Evolutionary conservation across 1,284 basidiomycete genomes (phyloP).

Genomic region (Inonotus obliquus): DNA sequence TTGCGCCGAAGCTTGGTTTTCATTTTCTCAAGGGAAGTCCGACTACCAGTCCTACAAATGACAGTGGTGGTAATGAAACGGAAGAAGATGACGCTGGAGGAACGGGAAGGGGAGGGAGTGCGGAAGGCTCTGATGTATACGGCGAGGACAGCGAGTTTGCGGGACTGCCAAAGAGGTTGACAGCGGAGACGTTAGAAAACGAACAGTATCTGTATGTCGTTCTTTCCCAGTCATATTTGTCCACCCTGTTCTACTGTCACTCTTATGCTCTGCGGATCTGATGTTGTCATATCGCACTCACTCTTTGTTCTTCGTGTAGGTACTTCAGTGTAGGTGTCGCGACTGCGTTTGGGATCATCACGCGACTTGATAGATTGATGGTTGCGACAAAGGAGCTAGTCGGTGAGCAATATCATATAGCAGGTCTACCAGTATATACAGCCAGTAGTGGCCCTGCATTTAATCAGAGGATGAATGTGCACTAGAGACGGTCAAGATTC

Average conservation of each 20-base stretch:
- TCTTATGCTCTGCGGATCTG: not conserved
- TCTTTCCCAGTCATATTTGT: too few species aligned
- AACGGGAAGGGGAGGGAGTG: not conserved
- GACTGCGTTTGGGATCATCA: slow-evolving; percentile 61
- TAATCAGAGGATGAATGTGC: not conserved
- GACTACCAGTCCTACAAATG: not conserved
- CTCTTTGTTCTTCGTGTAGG: slow-evolving; percentile 31
- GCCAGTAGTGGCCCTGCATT: not conserved
- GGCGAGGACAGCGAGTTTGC: slow-evolving; percentile 16
- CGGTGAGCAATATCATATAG: slow-evolving; percentile 75
- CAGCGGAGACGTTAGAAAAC: slow-evolving; percentile 22
- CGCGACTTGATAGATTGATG: slow-evolving; percentile 68
- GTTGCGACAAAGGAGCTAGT: slow-evolving; percentile 75
- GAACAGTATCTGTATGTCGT: slow-evolving; percentile 24
- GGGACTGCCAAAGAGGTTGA: slow-evolving; percentile 19
- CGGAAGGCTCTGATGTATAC: too few species aligned
- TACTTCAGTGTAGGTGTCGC: slow-evolving; percentile 72
- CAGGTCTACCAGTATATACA: slow-evolving; percentile 34
- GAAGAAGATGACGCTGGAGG: not conserved
- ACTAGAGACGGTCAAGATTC: too few species aligned
- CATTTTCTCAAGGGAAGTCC: not conserved
- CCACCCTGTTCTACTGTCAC: not conserved
- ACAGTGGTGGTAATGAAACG: not conserved
- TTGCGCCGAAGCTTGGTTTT: slow-evolving; percentile 22
- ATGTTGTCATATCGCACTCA: not conserved